Conservation (phyloP, 2,329 filamentous ascomycete species). For the Cryoendolithus antarcticus region DNA sequence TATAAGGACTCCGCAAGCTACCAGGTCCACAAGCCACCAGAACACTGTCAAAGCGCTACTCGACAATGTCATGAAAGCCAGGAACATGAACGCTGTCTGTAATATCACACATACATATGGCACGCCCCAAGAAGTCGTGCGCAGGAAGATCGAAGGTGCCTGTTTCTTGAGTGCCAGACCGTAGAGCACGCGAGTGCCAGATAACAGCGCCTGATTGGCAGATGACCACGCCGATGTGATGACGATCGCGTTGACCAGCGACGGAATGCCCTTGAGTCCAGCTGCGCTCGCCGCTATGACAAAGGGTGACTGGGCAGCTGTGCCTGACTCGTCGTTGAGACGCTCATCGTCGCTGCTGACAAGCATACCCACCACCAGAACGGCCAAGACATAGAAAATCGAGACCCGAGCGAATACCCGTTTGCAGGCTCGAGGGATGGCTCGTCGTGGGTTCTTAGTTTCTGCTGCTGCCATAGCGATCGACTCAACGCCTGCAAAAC, state of each 20-base stretch:
- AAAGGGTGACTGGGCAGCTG: constrained; percentile 36
- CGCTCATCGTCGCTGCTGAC: constrained; percentile 28
- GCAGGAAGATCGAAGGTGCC: constrained; percentile 43
- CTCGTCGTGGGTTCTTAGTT: constrained; percentile 12
- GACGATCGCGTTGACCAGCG: constrained; percentile 56
- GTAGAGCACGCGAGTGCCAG: constrained; percentile 41
- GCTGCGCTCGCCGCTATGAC: constrained; percentile 49
- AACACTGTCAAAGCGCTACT: constrained; percentile 49
- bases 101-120: constrained; percentile 15
- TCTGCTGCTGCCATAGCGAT: constrained; percentile 16
- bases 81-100: constrained; percentile 17
- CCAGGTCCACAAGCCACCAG: constrained; percentile 51
- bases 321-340: constrained; percentile 18
- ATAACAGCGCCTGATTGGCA: constrained; percentile 42
- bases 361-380: constrained; percentile 26
- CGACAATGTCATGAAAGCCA: constrained; percentile 17
- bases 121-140: constrained; percentile 18
- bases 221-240: constrained; percentile 52
- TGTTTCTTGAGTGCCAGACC: constrained; percentile 50
- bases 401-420: constrained; percentile 13
- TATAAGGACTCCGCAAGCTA: constrained; percentile 49
- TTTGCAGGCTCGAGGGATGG: constrained; percentile 14
- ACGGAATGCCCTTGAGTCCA: constrained; percentile 46
- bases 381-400: constrained; percentile 30
- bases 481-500: constrained; percentile 13